phyloP scores from a whole-genome alignment of 805 yeast species.

The Zygoascus tannicola region DNA sequence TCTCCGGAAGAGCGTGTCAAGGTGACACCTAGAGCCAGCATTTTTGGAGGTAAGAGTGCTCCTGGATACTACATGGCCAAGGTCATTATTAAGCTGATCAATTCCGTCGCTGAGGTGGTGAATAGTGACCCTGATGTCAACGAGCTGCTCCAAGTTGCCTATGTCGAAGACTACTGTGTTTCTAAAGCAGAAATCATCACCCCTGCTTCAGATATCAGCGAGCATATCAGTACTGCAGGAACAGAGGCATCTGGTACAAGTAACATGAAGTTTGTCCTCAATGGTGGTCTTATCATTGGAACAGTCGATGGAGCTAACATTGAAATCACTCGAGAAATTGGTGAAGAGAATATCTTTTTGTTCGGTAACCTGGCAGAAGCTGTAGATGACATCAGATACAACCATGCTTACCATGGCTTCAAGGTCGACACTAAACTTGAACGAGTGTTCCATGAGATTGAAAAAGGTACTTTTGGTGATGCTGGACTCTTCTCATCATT shows the following conservation, averaged over 20 bases:
- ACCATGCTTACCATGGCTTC: constrained; percentile 55
- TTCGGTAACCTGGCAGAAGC: constrained; percentile 87
- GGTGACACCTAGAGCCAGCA: constrained; percentile 64
- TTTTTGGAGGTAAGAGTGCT: constrained; percentile 93
- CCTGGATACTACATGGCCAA: constrained; percentile 98
- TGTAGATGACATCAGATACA: constrained; percentile 75
- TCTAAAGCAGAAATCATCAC: constrained; percentile 86
- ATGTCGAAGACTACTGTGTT: constrained; percentile 87
- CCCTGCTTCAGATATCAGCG: constrained; percentile 85
- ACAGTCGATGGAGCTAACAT: constrained; percentile 97
- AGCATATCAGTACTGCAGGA: constrained; percentile 95
- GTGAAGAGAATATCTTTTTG: constrained; percentile 84
- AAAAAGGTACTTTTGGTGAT: constrained; percentile 63
- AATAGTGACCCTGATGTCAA: constrained; percentile 69
- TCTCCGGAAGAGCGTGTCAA: constrained; percentile 51
- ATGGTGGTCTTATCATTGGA: constrained; percentile 90
- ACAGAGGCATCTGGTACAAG: constrained; percentile 96
- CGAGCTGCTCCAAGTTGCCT: constrained; percentile 73
- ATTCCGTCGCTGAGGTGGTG: constrained; percentile 69
- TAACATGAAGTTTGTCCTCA: constrained; percentile 89
- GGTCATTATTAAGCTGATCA: constrained; percentile 76
- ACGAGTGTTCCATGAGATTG: constrained; percentile 57
- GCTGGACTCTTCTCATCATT: constrained; percentile 50
- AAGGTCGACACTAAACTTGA: constrained; percentile 49
- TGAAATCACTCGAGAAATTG: constrained; percentile 87